These are phyloP conservation scores for Bjerkandera adusta DNA, from an alignment of 1,284 basidiomycete genomes.

Conservation along the genomic window DNA sequence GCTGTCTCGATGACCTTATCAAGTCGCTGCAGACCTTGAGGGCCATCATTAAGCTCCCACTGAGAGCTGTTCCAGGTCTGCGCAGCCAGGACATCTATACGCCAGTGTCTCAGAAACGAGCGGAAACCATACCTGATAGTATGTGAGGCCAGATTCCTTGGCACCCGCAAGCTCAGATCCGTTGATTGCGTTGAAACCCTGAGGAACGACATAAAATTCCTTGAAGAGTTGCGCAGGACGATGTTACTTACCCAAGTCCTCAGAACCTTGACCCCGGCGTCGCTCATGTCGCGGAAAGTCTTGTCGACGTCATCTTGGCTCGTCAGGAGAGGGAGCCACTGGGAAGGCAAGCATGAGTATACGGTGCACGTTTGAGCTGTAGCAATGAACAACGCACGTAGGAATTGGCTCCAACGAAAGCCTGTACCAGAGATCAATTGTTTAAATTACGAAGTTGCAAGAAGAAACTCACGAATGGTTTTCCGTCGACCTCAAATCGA, in stretches of 20 bases:
- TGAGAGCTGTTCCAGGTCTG: constrained; percentile 49
- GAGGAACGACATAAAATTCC: constrained; percentile 30
- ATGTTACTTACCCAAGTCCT: constrained; percentile 69
- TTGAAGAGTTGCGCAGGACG: constrained; percentile 20
- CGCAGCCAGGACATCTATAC: too few species aligned
- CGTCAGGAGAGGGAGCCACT: constrained; percentile 60
- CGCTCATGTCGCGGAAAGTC: constrained; percentile 55
- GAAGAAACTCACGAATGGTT: constrained; percentile 40
- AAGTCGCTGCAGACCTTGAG: constrained; percentile 66
- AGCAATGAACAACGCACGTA: constrained; percentile 29
- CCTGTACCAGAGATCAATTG: constrained; percentile 19
- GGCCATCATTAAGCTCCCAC: constrained; percentile 54
- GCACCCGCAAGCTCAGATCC: constrained; percentile 56
- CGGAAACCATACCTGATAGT: constrained; percentile 44
- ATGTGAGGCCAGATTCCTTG: constrained; percentile 42
- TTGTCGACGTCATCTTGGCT: constrained; percentile 54
- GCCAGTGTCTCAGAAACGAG: too few species aligned
- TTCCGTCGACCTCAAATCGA: constrained; percentile 44
- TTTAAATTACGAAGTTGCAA: not conserved
- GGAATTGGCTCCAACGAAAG: constrained; percentile 40
- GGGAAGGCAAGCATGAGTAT: not conserved
- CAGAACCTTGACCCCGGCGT: constrained; percentile 57
- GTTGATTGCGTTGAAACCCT: constrained; percentile 53
- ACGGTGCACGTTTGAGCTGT: not conserved
- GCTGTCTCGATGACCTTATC: constrained; percentile 62